Conservation (phyloP, 1,139 yeast genomes). For the Lizanozyma gosingica region DNA sequence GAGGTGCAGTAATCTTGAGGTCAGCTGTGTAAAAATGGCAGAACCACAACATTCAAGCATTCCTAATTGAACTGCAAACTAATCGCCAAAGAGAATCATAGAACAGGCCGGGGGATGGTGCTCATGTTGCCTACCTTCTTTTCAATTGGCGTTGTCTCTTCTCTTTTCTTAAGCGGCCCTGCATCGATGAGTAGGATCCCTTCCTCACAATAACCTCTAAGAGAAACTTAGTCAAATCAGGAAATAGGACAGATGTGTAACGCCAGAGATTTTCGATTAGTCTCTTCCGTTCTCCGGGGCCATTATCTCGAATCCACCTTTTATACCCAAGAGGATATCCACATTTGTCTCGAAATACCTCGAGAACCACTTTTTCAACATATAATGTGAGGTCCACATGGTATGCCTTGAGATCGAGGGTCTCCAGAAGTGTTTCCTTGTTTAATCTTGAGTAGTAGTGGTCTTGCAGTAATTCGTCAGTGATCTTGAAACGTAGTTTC, state of each 20-base stretch:
- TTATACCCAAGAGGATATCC: constrained; percentile 64
- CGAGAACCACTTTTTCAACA: constrained; percentile 49
- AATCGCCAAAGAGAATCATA: too few relatives aligned
- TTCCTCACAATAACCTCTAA: constrained; percentile 67
- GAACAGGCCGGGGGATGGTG: too few relatives aligned
- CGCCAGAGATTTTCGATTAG: constrained; percentile 42
- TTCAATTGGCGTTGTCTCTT: too few relatives aligned
- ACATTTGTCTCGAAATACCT: constrained; percentile 46
- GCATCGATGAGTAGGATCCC: constrained; percentile 76
- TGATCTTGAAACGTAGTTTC: too few relatives aligned
- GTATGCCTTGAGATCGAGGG: constrained; percentile 17
- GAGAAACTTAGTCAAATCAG: constrained; percentile 38
- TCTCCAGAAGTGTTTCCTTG: constrained; percentile 18
- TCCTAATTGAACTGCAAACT: too few relatives aligned
- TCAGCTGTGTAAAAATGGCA: too few relatives aligned
- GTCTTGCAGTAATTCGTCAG: not conserved
- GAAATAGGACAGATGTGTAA: constrained; percentile 40
- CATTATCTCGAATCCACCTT: constrained; percentile 78
- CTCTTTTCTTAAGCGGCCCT: constrained; percentile 62
- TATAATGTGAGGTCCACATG: constrained; percentile 19
- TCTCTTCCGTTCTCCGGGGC: constrained; percentile 37
- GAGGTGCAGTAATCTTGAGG: too few relatives aligned
- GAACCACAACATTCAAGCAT: too few relatives aligned
- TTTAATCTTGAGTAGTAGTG: constrained; percentile 20
- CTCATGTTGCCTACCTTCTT: too few relatives aligned